phyloP scores from a whole-genome alignment of 2,329 filamentous ascomycete species.

The Claviceps pazoutovae region DNA sequence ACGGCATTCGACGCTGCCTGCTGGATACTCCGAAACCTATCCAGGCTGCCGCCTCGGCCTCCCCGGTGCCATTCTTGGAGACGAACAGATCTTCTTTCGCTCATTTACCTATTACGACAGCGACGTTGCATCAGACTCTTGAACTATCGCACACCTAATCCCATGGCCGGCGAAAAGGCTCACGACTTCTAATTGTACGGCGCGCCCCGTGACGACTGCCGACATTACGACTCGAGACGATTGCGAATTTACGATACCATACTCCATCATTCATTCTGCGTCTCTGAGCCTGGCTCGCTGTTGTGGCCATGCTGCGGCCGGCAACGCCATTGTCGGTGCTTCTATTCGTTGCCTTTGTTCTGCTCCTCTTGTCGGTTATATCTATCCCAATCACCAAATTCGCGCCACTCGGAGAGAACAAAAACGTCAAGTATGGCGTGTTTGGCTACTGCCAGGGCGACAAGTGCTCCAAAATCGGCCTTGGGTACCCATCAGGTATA shows the following conservation, averaged over 20 bases:
- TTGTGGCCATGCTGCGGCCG: constrained; percentile 64
- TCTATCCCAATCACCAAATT: constrained; percentile 78
- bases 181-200: not conserved
- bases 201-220: constrained; percentile 1
- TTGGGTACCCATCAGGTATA: constrained; percentile 56
- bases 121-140: not conserved
- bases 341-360: constrained; percentile 69
- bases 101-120: not conserved
- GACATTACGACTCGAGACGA: not conserved
- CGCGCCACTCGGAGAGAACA: constrained; percentile 69
- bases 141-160: not conserved
- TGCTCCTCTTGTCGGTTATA: constrained; percentile 77
- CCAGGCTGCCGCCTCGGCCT: not conserved
- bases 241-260: not conserved
- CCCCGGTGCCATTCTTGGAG: not conserved
- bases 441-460: constrained; percentile 69
- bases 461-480: constrained; percentile 56
- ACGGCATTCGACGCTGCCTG: not conserved
- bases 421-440: constrained; percentile 73
- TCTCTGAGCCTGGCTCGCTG: constrained; percentile 10
- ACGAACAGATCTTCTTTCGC: not conserved
- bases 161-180: constrained; percentile 2
- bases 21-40: not conserved
- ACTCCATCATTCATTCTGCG: not conserved
- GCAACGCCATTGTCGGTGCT: constrained; percentile 82